Conservation (phyloP, 208 protist genomes). For the Leishmania lainsoni region DNA sequence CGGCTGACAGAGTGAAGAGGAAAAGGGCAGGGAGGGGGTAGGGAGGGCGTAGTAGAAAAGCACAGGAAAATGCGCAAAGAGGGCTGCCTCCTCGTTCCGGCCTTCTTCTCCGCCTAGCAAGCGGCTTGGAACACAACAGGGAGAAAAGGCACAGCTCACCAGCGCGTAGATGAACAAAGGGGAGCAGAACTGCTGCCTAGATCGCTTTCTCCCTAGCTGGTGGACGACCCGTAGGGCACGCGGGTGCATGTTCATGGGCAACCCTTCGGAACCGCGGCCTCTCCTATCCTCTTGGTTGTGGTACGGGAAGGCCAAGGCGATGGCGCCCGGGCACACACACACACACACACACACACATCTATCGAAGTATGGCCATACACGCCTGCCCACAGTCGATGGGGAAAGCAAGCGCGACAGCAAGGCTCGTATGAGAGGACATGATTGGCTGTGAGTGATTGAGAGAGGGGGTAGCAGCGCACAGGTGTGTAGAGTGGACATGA, state of each 20-base stretch:
- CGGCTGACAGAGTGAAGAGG: no score
- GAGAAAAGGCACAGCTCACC: not conserved
- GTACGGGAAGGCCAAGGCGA: no score
- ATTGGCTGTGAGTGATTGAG: not conserved
- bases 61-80: not conserved
- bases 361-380: not conserved
- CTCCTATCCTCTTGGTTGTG: no score
- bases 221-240: no score
- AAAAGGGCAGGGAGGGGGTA: no score
- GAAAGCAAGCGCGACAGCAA: not conserved
- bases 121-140: not conserved
- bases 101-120: not conserved
- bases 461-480: not conserved
- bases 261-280: no score
- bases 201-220: no score
- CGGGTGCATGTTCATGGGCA: no score
- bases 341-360: no score
- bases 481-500: not conserved
- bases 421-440: not conserved
- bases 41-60: no score
- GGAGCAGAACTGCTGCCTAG: no score
- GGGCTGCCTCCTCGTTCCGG: not conserved
- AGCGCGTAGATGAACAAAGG: not conserved
- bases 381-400: not conserved
- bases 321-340: no score